Base-by-base conservation (phyloP, 768 basidiomycete genomes). In the Agaricus blazei region DNA sequence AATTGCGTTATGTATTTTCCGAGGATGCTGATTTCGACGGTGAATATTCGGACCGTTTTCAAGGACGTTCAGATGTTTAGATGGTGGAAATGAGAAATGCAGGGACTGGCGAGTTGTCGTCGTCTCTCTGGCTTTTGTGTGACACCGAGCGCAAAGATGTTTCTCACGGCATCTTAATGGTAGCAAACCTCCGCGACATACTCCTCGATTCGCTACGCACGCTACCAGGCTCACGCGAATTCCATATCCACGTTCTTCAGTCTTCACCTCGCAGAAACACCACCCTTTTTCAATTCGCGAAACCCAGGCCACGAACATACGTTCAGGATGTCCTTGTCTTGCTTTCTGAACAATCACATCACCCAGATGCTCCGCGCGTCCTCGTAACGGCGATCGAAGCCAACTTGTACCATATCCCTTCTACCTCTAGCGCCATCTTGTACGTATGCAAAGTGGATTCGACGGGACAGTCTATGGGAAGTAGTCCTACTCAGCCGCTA, bases 361-460 rank as follows among this genome's bases (percentile, higher is more conserved):
- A 19, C 27, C 60, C 56, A 3, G 60, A 61, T 29, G 64, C 77
- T 0, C 76, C 79, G 3, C 78, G 80, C 24, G 75, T 90, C 1
- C 75, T 94, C 51, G 84, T 91, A 31, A 77, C 85, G 3, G 94
- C 82, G n/a, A 77, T 97, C 57, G 91, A 95, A 66, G 88, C 83
- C 0, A 77, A 70, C 38, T 68, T 94, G 27, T 95, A 92, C 75
- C 79, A 81, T 47, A 65, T 95, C 48, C 88, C 91, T 2, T 60
- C 80, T 3, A 87, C 90, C 1, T 75, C 76, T 2, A 80, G 81
- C 53, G 83, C 83, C 3, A 79, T 98, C 34, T 69, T 98, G 31
- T 97, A 98, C 68, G 77, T 99, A 50, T 90, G 91, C 48, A 99
- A 99, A 72, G 85, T 97, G 51, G 97, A 99, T 68, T 85, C 93